Percentiles rank a stretch among this genome's conserved stretches.
Conservation (phyloP, 164 flowering plant genomes). For the Akebia trifoliata region DNA sequence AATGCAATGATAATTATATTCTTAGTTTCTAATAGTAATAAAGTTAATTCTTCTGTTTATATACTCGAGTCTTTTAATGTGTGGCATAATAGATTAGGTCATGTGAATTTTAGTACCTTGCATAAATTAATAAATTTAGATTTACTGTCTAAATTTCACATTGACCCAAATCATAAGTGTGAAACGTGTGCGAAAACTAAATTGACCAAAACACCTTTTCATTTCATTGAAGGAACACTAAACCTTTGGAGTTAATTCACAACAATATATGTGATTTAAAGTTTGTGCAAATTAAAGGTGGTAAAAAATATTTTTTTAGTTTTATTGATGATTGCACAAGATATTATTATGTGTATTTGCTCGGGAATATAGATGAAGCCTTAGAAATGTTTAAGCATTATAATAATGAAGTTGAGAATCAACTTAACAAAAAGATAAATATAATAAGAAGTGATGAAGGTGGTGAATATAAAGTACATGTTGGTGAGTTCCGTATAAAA, state of each 20-base stretch:
- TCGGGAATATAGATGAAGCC: too few species aligned
- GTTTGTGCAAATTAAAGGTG: not conserved
- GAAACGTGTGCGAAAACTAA: not conserved
- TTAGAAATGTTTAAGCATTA: not conserved
- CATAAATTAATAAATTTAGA: not conserved
- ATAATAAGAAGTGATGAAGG: not conserved
- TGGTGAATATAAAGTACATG: not conserved
- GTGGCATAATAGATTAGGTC: not conserved
- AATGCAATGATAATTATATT: too few species aligned
- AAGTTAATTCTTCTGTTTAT: not conserved
- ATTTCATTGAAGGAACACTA: not conserved
- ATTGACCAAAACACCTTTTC: not conserved
- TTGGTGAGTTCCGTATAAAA: not conserved
- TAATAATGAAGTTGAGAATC: not conserved
- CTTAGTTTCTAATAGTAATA: too few species aligned
- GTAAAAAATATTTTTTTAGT: not conserved
- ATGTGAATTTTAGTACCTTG: not conserved
- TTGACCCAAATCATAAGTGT: too few species aligned
- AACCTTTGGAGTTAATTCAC: not conserved
- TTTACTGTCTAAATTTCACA: not conserved
- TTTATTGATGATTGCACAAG: not conserved
- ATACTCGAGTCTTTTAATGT: not conserved
- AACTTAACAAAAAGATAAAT: too few species aligned
- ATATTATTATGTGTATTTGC: not conserved
- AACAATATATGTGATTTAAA: not conserved